Conservation (phyloP, 2,329 filamentous ascomycete genomes). For the Fusarium mangiferae region DNA sequence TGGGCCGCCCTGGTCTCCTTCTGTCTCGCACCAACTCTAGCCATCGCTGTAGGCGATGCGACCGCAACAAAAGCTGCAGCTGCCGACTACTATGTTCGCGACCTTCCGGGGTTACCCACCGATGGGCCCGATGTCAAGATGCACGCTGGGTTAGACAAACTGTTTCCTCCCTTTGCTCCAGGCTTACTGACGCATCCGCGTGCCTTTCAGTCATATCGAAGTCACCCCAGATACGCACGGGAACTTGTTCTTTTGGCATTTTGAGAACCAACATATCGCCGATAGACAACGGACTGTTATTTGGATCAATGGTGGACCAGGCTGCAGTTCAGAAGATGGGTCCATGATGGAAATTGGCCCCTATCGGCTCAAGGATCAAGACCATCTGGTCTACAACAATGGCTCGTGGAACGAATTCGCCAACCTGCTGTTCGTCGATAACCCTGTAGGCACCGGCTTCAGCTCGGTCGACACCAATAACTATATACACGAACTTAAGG, state of each 20-base stretch:
- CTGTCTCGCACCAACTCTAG: conserved; percentile 55
- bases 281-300: conserved; percentile 90
- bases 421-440: conserved; percentile 95
- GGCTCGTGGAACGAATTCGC: conserved; percentile 99
- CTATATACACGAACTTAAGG: conserved; percentile 83
- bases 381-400: conserved; percentile 80
- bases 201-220: conserved; percentile 80
- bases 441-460: conserved; percentile 95
- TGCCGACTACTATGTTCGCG: conserved; percentile 89
- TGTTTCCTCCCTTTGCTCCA: background rate
- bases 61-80: conserved; percentile 46
- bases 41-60: conserved; percentile 41
- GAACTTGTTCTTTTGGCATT: conserved; percentile 99
- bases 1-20: conserved; percentile 50
- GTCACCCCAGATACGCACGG: conserved; percentile 85
- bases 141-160: conserved; percentile 86
- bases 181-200: conserved; percentile 37
- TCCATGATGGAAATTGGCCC: conserved; percentile 96
- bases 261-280: conserved; percentile 93
- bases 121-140: conserved; percentile 84
- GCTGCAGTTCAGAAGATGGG: conserved; percentile 97
- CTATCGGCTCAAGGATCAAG: conserved; percentile 83
- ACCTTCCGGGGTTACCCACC: conserved; percentile 84
- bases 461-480: conserved; percentile 94
- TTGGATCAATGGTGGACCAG: conserved; percentile 97